Evolutionary conservation across 192 early-diverging fungal genomes (phyloP).

Genomic region (Coemansia sp.): DNA sequence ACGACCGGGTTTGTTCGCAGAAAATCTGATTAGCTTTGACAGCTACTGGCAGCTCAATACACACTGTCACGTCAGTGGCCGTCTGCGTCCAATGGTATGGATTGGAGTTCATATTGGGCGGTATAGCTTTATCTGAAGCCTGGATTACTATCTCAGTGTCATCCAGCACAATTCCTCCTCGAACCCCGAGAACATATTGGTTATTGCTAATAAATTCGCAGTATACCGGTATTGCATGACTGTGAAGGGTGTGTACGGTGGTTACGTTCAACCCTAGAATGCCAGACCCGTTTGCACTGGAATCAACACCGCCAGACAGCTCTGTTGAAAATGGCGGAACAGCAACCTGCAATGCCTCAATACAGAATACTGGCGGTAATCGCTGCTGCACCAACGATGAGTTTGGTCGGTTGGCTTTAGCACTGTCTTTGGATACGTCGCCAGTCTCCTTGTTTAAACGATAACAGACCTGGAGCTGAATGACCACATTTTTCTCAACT

Average conservation of each 20-base stretch:
- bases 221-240: constrained; percentile 47
- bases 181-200: constrained; percentile 37
- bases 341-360: constrained; percentile 31
- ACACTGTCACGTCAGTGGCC: constrained; percentile 63
- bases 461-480: constrained; percentile 35
- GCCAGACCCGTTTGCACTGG: background rate
- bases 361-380: constrained; percentile 22
- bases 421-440: background rate
- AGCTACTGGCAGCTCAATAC: constrained; percentile 57
- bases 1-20: constrained; percentile 59
- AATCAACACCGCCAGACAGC: background rate
- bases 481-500: background rate
- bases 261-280: background rate
- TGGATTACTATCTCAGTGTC: constrained; percentile 33
- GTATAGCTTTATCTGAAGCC: background rate
- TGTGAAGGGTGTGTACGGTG: constrained; percentile 28
- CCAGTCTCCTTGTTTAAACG: constrained; percentile 12
- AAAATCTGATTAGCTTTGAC: constrained; percentile 58
- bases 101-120: constrained; percentile 2
- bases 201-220: constrained; percentile 25
- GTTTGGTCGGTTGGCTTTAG: background rate
- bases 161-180: constrained; percentile 36
- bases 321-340: background rate
- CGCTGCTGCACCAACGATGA: background rate
- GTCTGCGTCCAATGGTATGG: constrained; percentile 74